phyloP scores from a whole-genome alignment of 2,329 filamentous ascomycete genomes.

The Bipolaris bicolor region DNA sequence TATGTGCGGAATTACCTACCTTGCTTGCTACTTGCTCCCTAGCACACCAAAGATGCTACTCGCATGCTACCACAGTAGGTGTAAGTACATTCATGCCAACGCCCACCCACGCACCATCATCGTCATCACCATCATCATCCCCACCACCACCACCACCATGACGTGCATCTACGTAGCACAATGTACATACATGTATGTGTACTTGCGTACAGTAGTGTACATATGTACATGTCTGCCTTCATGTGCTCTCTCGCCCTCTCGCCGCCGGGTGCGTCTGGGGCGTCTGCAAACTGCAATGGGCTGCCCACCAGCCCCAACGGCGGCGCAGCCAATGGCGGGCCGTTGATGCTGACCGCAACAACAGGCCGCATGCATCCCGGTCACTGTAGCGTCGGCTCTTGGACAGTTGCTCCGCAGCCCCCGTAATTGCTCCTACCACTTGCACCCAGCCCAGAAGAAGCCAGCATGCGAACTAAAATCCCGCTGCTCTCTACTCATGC shows the following conservation, averaged over 20 bases:
- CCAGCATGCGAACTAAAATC: conserved; percentile 30
- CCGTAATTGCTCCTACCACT: conserved; percentile 27
- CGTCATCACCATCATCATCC: too few relatives aligned
- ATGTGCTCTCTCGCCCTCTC: not conserved
- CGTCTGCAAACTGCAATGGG: not conserved
- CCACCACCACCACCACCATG: too few relatives aligned
- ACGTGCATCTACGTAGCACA: too few relatives aligned
- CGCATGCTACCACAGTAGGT: too few relatives aligned
- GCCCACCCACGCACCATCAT: too few relatives aligned
- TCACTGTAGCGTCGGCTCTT: conserved; percentile 21
- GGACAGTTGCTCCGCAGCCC: conserved; percentile 22
- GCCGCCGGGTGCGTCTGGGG: not conserved
- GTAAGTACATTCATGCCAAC: too few relatives aligned
- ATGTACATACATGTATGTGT: not conserved
- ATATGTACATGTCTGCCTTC: too few relatives aligned
- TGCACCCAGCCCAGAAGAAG: not conserved
- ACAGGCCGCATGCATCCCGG: conserved; percentile 13
- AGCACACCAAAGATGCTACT: not conserved
- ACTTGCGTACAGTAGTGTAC: not conserved
- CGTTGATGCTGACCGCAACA: conserved; percentile 25
- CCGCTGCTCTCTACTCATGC: conserved; percentile 23
- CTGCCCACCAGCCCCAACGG: not conserved
- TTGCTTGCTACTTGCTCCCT: too few relatives aligned
- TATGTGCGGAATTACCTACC: too few relatives aligned
- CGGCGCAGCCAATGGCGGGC: conserved; percentile 20